Evolutionary conservation across 345 rosid species (phyloP), one percentile per base, ranked within the genome.

Genomic region (Ricinus communis): DNA sequence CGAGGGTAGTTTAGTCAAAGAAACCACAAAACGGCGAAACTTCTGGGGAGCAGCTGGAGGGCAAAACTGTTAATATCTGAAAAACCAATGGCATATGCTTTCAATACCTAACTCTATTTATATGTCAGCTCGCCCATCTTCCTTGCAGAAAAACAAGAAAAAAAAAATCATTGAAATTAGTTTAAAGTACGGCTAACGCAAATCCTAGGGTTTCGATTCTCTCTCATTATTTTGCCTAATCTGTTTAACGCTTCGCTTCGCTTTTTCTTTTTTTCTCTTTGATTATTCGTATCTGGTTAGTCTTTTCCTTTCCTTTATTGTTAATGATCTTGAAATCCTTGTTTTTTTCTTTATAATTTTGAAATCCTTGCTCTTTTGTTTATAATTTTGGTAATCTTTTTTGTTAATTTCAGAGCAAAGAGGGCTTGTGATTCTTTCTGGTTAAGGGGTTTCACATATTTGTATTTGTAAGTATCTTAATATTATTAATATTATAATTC

Each of bases 391-490:
- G 11, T n/a, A 5, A 5, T 12, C 2, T 2, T 47, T 18, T 30
- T 65, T 25, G 4, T 43, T 28, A 43, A 45, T 16, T 30, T 47
- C 30, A 4, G 38, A 33, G 38, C 43, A 16, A 18, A 2, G 41
- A 16, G 43, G 21, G 15, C 27, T 49, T 28, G 55, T n/a, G 56
- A 33, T 65, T 30, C 4, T 49, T 28, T 19, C 43, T 19, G 69
- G 41, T 31, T 65, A 7, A 47, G 43, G 27, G 24, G 49, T 49
- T 28, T 22, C 33, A 27, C 54, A 0, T 49, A 28, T 47, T 46
- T 65, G 41, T 49, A 28, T 49, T 65, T 65, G 69, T 65, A 65
- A 65, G 57, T 65, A 33, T n/a, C n/a, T n/a, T n/a, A n/a, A n/a
- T n/a, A n/a, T n/a, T n/a, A n/a, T n/a, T n/a, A n/a, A n/a, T n/a